Conservation (phyloP, 169 alveolate genomes). For the Plasmodium sp. region DNA sequence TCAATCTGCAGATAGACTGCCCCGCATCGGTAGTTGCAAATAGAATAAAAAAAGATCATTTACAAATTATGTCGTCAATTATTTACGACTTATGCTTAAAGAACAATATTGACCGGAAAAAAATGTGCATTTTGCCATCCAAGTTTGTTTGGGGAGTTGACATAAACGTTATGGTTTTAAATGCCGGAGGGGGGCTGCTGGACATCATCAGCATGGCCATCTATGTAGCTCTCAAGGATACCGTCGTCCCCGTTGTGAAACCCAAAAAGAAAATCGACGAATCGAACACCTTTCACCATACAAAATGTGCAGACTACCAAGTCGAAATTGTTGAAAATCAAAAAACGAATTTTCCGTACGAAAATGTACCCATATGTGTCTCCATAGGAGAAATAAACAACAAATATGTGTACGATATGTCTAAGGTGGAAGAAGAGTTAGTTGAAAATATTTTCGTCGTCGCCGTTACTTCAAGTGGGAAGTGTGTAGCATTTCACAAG, state of each 20-base stretch:
- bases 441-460: slow-evolving; percentile 70
- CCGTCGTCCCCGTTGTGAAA: slow-evolving; percentile 76
- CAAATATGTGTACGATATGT: slow-evolving; percentile 71
- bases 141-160: slow-evolving; percentile 82
- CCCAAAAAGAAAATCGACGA: slow-evolving; percentile 75
- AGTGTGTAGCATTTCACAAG: slow-evolving; percentile 70
- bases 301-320: slow-evolving; percentile 62
- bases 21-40: slow-evolving; percentile 72
- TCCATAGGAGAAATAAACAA: slow-evolving; percentile 71
- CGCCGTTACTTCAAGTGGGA: slow-evolving; percentile 66
- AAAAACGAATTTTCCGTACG: slow-evolving; percentile 25
- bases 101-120: slow-evolving; percentile 69
- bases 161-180: slow-evolving; percentile 79
- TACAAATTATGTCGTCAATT: slow-evolving; percentile 62
- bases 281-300: slow-evolving; percentile 44
- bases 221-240: slow-evolving; percentile 77
- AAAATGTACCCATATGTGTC: slow-evolving; percentile 61
- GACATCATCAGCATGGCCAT: slow-evolving; percentile 83
- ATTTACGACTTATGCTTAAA: slow-evolving; percentile 72
- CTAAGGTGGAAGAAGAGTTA: slow-evolving; percentile 65
- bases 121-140: slow-evolving; percentile 78
- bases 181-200: slow-evolving; percentile 80
- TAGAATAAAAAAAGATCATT: slow-evolving; percentile 67
- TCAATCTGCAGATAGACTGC: slow-evolving; percentile 66
- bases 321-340: slow-evolving; percentile 63